These are phyloP conservation scores for Calonectria crousiana DNA, from an alignment of 2,329 filamentous ascomycete species.

Conservation along the genomic window DNA sequence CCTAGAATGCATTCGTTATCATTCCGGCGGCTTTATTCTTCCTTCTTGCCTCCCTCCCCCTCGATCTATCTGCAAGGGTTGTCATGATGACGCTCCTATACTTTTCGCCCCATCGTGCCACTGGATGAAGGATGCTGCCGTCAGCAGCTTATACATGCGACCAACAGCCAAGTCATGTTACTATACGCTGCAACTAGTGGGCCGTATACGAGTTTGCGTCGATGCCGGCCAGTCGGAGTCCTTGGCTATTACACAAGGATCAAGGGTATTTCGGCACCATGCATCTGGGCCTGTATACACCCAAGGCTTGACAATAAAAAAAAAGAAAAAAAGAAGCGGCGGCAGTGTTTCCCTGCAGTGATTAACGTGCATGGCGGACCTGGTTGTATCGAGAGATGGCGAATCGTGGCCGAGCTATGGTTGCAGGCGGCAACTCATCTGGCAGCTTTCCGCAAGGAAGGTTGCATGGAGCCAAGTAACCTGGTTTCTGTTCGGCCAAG, in stretches of 20 bases:
- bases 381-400: not conserved
- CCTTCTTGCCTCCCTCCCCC: no score
- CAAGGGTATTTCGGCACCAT: not conserved
- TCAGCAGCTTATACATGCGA: not conserved
- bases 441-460: not conserved
- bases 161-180: not conserved
- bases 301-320: not conserved
- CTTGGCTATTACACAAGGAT: not conserved
- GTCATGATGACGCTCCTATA: not conserved
- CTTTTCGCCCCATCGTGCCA: not conserved
- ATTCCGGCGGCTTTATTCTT: not conserved
- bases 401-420: not conserved
- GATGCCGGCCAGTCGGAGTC: not conserved
- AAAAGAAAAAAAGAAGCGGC: no score
- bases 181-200: not conserved
- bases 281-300: not conserved
- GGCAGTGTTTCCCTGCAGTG: not conserved
- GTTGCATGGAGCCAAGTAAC: not conserved
- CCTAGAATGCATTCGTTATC: conserved; percentile 25
- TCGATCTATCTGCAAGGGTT: not conserved
- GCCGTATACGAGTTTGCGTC: not conserved
- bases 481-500: not conserved
- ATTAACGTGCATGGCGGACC: not conserved
- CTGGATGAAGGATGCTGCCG: not conserved
- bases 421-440: not conserved